Conservation (phyloP, 2,329 filamentous ascomycete species). For the Didymella arachidicola region DNA sequence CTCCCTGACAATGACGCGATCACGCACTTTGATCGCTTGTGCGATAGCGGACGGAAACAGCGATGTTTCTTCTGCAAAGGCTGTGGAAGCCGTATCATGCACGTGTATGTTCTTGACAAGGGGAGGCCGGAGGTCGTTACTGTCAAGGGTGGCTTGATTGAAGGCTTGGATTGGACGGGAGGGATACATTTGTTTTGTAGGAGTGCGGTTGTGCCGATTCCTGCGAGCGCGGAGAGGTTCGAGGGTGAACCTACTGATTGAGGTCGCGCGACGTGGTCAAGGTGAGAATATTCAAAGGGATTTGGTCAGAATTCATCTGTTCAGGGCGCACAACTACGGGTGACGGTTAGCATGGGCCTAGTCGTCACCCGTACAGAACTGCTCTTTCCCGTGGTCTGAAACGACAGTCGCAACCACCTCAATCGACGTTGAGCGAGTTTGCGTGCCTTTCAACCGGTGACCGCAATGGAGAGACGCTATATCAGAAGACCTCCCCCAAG, state of each 20-base stretch:
- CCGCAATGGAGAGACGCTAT: not conserved
- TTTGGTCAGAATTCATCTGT: not conserved
- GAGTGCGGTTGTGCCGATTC: constrained; percentile 72
- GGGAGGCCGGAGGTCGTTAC: constrained; percentile 54
- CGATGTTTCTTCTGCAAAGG: constrained; percentile 53
- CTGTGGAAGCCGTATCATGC: constrained; percentile 72
- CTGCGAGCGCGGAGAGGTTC: constrained; percentile 67
- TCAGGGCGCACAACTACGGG: not conserved
- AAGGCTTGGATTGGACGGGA: constrained; percentile 57
- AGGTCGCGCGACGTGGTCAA: not conserved
- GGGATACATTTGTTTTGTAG: constrained; percentile 72
- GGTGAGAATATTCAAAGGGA: not conserved
- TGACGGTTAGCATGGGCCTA: too few relatives aligned
- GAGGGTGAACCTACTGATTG: constrained; percentile 59
- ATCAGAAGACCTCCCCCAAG: not conserved
- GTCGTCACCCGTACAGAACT: too few relatives aligned
- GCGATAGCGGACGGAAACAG: constrained; percentile 34
- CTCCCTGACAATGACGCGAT: constrained; percentile 56
- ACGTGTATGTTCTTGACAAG: constrained; percentile 60
- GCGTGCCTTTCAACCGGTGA: constrained; percentile 3
- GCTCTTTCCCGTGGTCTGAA: not conserved
- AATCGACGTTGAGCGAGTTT: constrained; percentile 16
- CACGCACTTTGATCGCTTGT: constrained; percentile 28
- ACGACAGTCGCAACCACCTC: not conserved
- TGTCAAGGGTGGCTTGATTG: constrained; percentile 72